phyloP scores from a whole-genome alignment of 257 asterid species.

The Catharanthus roseus region DNA sequence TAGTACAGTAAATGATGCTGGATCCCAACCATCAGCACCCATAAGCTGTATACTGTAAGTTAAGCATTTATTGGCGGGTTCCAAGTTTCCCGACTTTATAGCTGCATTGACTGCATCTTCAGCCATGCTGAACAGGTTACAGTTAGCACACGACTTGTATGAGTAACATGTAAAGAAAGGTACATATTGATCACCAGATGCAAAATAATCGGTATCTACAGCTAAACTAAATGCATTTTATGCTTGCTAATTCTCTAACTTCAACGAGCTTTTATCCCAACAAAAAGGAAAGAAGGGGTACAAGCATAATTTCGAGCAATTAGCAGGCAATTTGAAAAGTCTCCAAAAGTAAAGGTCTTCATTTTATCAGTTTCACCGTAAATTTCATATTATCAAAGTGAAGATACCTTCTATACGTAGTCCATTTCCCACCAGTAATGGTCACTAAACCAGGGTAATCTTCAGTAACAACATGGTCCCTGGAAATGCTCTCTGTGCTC shows the following conservation, averaged over 20 bases:
- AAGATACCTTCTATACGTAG: constrained; percentile 88
- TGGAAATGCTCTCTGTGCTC: constrained; percentile 83
- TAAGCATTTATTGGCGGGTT: constrained; percentile 56
- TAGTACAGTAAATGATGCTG: constrained; percentile 76
- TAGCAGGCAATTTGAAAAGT: background rate
- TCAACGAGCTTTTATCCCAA: background rate
- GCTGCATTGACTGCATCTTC: constrained; percentile 95
- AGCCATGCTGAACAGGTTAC: constrained; percentile 72
- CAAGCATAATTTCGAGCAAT: background rate
- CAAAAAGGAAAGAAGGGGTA: background rate
- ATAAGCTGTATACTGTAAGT: constrained; percentile 65
- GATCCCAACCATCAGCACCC: constrained; percentile 98
- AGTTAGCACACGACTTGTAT: constrained; percentile 21
- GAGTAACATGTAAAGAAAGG: background rate
- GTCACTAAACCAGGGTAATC: constrained; percentile 92
- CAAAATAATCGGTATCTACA: background rate
- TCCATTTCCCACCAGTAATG: constrained; percentile 99
- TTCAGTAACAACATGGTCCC: constrained; percentile 90
- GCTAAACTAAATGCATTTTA: background rate
- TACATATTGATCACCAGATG: background rate
- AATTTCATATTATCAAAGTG: background rate
- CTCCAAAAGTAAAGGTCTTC: background rate
- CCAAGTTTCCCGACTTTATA: constrained; percentile 75
- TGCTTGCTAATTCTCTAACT: background rate
- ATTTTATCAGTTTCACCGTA: background rate